Base-by-base conservation (phyloP, 768 basidiomycete genomes). In the Lactifluus pinguis region DNA sequence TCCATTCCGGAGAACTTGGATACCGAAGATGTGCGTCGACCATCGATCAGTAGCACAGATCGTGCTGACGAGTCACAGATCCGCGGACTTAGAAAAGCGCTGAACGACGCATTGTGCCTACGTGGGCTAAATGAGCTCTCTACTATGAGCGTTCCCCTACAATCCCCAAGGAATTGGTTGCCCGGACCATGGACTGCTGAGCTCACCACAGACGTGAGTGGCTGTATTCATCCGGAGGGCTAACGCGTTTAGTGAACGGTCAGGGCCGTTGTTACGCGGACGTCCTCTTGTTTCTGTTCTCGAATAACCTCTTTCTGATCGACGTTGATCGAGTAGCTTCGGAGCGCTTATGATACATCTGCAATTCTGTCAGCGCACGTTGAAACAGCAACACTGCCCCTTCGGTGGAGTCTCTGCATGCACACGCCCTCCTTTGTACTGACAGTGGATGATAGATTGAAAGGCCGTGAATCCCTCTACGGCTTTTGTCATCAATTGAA, bases 31-130 rank as follows among this genome's bases (percentile, higher is more conserved):
- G 41, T 59, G 42, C 4, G 57, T 25, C n/a, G 10, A 25, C 14
- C 57, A 59, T 53, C 41, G 3, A 30, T 19, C 55, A 14, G 52
- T 59, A 49, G 53, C 55, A n/a, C 15, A 45, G 19, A n/a, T 41
- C 53, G 1, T 63, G 59, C 34, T 67, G 36, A 69, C 48, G 44
- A 53, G 30, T 56, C 47, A 44, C 60, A 81, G 79, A 66, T 67
- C 21, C 68, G 65, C 42, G 71, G 72, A 32, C 73, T 73, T 29
- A 76, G 73, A 65, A 77, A 73, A 62, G 70, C 80, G 15, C 64
- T 89, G 59, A 86, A 86, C 52, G 88, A 90, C 65, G 80, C 82
- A 3, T 73, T 87, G 19, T 82, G 78, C 71, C 38, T 73, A 11
- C 68, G 63, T 17, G 62, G 65, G 8, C 55, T 73, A 3, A 65